Conservation (phyloP, 164 flowering plant species). For the Umbilicus rupestris region DNA sequence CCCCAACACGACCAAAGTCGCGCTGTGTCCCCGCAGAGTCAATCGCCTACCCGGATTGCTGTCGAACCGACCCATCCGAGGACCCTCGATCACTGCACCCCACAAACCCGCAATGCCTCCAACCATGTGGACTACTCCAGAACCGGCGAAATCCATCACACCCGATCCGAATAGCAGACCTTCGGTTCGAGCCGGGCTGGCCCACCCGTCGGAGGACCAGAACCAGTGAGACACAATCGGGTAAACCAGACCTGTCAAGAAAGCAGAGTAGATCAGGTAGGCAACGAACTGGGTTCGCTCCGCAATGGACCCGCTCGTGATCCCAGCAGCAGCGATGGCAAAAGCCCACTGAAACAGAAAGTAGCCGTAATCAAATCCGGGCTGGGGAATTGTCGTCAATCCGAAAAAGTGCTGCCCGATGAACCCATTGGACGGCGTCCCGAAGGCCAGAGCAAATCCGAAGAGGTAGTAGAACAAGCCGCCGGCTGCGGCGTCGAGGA, state of each 20-base stretch:
- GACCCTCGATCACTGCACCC: constrained; percentile 19
- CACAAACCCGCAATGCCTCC: constrained; percentile 16
- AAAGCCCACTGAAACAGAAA: constrained; percentile 16
- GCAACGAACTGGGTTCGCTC: constrained; percentile 15
- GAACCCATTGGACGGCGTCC: constrained; percentile 24
- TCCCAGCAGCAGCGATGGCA: constrained; percentile 18
- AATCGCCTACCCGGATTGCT: not conserved
- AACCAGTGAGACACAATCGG: constrained; percentile 18
- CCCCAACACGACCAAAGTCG: constrained; percentile 13
- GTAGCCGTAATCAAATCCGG: constrained; percentile 13
- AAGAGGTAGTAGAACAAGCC: constrained; percentile 30
- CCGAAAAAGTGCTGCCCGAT: constrained; percentile 14
- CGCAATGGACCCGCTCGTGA: constrained; percentile 19
- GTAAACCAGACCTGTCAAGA: constrained; percentile 19
- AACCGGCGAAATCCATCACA: constrained; percentile 19
- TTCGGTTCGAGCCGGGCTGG: constrained; percentile 12
- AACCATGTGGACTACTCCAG: constrained; percentile 17
- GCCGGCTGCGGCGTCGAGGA: constrained; percentile 41
- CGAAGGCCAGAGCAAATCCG: constrained; percentile 24
- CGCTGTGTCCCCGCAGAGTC: constrained; percentile 14
- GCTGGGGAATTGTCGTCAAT: constrained; percentile 3
- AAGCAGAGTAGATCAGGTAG: constrained; percentile 16
- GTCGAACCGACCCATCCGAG: constrained; percentile 15
- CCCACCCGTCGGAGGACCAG: constrained; percentile 17
- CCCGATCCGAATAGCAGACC: constrained; percentile 13